These are phyloP conservation scores for Plantago lanceolata DNA, from an alignment of 305 asterid genomes.

Conservation along the genomic window DNA sequence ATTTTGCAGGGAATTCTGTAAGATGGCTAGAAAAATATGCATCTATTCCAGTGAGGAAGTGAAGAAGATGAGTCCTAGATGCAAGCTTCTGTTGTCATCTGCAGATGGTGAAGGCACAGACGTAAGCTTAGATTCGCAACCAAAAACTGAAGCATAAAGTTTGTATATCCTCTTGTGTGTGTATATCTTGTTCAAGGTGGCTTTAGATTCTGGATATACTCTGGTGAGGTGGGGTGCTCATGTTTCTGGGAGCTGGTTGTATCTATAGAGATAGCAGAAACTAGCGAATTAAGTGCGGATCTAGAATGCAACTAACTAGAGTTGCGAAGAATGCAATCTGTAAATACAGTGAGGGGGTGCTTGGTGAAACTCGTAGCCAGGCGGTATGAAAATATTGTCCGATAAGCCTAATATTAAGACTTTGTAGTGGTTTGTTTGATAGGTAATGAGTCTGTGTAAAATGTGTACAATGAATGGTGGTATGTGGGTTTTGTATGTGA, in stretches of 20 bases:
- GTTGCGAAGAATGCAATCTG: conserved; percentile 26
- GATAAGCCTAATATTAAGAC: too few species aligned
- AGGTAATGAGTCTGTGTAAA: too few species aligned
- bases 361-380: conserved; percentile 24
- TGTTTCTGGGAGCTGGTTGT: conserved; percentile 17
- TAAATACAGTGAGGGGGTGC: conserved; percentile 33
- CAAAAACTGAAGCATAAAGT: conserved; percentile 42
- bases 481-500: too few species aligned
- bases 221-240: conserved; percentile 22
- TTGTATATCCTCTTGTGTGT: conserved; percentile 25
- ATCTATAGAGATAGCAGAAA: conserved; percentile 27
- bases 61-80: conserved; percentile 60
- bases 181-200: conserved; percentile 20
- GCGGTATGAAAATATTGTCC: too few species aligned
- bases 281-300: conserved; percentile 15
- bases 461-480: too few species aligned
- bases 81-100: conserved; percentile 45
- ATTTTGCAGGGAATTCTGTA: conserved; percentile 61
- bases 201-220: conserved; percentile 27
- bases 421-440: too few species aligned
- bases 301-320: conserved; percentile 2
- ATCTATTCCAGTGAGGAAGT: conserved; percentile 67
- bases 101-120: conserved; percentile 36
- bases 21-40: conserved; percentile 61
- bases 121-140: conserved; percentile 43